phyloP scores from a whole-genome alignment of 805 yeast genomes.

The Candida insectorum region DNA sequence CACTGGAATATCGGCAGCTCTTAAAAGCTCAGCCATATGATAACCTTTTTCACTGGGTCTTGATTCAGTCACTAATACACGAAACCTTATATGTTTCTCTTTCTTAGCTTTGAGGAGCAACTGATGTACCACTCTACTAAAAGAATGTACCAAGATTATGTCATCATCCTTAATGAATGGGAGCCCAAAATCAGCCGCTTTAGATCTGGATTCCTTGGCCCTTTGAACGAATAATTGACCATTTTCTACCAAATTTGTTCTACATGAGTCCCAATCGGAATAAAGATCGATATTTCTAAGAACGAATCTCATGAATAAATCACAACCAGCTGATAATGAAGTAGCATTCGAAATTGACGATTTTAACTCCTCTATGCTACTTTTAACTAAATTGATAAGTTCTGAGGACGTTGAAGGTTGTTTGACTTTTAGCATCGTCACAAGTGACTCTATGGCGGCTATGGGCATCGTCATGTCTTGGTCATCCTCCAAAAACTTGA shows the following conservation, averaged over 20 bases:
- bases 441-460: conserved; percentile 94
- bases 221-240: conserved; percentile 89
- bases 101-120: conserved; percentile 72
- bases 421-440: conserved; percentile 73
- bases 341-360: conserved; percentile 84
- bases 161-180: conserved; percentile 94
- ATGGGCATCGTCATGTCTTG: conserved; percentile 99
- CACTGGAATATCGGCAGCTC: conserved; percentile 77
- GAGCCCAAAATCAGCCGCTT: conserved; percentile 82
- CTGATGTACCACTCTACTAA: conserved; percentile 83
- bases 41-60: conserved; percentile 78
- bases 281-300: conserved; percentile 81
- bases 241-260: conserved; percentile 82
- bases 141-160: conserved; percentile 83
- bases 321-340: conserved; percentile 96
- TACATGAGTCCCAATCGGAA: conserved; percentile 94
- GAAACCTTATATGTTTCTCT: conserved; percentile 71
- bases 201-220: conserved; percentile 84
- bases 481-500: conserved; percentile 79
- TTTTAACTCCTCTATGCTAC: conserved; percentile 73
- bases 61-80: conserved; percentile 91
- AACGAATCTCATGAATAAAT: conserved; percentile 90
- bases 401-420: conserved; percentile 95
- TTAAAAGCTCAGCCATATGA: conserved; percentile 64
- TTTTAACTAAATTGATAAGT: conserved; percentile 73